Conservation (phyloP, 148 eudicot genomes). For the Camellia granthamiana region DNA sequence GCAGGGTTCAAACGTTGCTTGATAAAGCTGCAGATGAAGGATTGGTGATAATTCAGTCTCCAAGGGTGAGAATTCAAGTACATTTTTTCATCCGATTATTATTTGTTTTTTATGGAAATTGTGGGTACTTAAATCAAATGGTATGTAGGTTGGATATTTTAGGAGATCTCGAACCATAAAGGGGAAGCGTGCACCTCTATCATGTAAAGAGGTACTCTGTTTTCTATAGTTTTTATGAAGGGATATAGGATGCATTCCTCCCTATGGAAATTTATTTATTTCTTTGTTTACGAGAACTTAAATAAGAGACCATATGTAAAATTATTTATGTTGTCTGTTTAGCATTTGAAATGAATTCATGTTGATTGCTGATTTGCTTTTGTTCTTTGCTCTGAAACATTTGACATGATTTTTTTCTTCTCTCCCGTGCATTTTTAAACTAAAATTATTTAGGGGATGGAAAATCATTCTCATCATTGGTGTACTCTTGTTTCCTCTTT, state of each 20-base stretch:
- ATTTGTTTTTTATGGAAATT: not conserved
- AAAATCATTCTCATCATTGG: not conserved
- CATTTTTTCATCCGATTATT: not conserved
- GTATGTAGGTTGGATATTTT: conserved; percentile 79
- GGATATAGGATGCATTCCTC: not conserved
- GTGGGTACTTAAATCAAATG: conserved; percentile 10
- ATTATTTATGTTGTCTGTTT: not conserved
- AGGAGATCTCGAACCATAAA: conserved; percentile 82
- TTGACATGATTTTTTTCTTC: not conserved
- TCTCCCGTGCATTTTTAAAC: not conserved
- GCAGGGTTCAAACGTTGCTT: conserved; percentile 35
- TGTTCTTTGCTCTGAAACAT: not conserved
- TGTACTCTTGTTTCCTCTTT: not conserved
- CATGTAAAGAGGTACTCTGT: conserved; percentile 77
- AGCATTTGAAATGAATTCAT: not conserved
- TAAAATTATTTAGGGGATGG: not conserved
- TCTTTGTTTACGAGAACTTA: not conserved
- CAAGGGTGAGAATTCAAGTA: conserved; percentile 48
- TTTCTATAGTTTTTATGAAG: not conserved
- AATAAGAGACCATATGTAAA: not conserved
- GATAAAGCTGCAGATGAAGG: conserved; percentile 80
- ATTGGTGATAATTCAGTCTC: conserved; percentile 65
- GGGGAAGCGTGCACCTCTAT: conserved; percentile 75
- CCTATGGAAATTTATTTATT: not conserved
- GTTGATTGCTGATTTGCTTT: not conserved